Base-by-base conservation (phyloP, 2,329 filamentous ascomycete species). In the Aspergillus pseudoviridinutans region DNA sequence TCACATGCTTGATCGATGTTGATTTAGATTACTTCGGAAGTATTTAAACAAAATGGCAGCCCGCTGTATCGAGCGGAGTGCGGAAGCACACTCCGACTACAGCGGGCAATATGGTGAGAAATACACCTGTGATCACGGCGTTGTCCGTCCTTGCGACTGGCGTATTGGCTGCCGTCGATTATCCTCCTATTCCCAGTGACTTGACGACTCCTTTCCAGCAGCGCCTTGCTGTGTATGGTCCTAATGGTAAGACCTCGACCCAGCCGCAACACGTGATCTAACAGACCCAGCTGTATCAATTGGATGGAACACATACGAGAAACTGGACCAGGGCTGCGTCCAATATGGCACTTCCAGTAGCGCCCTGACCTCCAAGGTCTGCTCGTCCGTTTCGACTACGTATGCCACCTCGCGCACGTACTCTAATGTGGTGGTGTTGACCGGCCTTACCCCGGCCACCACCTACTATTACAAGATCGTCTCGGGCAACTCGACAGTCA, bases 401-500 rank as follows among this genome's bases (percentile, higher is more conserved):
- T 85, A 85, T 60, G 66, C 72, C 1, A 80, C 79, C 0, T 84
- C 82, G n/a, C 76, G 82, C 12, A 85, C 82, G 0, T 83, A 76
- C 62, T 78, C 77, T 38, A 81, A 84, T 60, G 71, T 73, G 0
- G 83, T 83, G 0, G 73, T 73, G 1, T 68, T 86, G 35, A 72
- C 73, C 0, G 73, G 66, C 6, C 69, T 86, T 22, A 70, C 69
- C 0, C 78, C 83, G 0, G 82, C 79, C 0, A 84, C 82, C 1
- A 83, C 77, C 0, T 86, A 86, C 68, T 86, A 83, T 73, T 86
- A 86, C 74, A 78, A 83, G 71, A 84, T 85, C 51, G 75, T 74
- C 8, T 84, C 82, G 2, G 79, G 76, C 28, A 86, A 86, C 69
- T 83, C 83, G 0, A 82, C 66, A 3, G 72, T 82, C 8, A 76